Evolutionary conservation across 179 eudicot species (phyloP).

Genomic region (Beta corolliflora): DNA sequence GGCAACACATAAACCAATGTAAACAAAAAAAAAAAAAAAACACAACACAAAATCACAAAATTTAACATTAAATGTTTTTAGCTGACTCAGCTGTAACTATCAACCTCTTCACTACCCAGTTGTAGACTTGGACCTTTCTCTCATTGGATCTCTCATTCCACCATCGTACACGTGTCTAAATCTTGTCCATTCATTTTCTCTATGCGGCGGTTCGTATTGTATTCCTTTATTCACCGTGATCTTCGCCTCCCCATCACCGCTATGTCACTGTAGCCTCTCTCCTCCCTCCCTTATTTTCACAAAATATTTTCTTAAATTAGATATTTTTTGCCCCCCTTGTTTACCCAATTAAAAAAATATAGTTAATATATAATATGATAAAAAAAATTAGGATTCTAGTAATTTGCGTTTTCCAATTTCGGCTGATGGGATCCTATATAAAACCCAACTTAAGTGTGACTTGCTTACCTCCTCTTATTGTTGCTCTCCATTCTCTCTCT

Average conservation of each 20-base stretch:
- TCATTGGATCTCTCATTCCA: constrained; percentile 1
- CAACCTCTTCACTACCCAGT: constrained; percentile 19
- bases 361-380: neutral
- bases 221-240: constrained; percentile 17
- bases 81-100: constrained; percentile 26
- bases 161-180: constrained; percentile 22
- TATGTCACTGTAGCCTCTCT: constrained; percentile 16
- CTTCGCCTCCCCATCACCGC: constrained; percentile 10
- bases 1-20: constrained; percentile 45
- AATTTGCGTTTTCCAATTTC: constrained; percentile 35
- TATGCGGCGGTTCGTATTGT: constrained; percentile 36
- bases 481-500: neutral
- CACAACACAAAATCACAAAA: neutral
- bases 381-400: constrained; percentile 11
- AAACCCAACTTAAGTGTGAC: constrained; percentile 27
- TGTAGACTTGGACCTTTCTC: neutral
- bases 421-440: constrained; percentile 62
- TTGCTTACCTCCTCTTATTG: neutral
- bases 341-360: neutral
- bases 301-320: neutral
- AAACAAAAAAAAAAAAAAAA: neutral
- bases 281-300: neutral
- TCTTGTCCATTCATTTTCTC: neutral
- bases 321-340: constrained; percentile 15
- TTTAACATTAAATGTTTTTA: neutral